phyloP scores from a whole-genome alignment of 345 rosid species.

The Aegle marmelos region DNA sequence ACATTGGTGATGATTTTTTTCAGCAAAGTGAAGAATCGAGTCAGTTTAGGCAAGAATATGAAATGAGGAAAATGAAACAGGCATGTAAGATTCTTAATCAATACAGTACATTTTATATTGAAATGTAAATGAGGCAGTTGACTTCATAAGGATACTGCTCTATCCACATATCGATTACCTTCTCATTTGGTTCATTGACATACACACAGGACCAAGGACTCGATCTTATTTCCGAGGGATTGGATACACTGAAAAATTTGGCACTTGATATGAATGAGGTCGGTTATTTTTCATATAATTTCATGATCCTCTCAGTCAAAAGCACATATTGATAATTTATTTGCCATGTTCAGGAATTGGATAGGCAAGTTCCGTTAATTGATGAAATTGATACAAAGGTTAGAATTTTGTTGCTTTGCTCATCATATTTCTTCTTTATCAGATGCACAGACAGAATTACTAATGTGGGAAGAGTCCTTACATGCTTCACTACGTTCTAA shows the following conservation, averaged over 20 bases:
- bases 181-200: conserved; percentile 11
- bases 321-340: conserved; percentile 3
- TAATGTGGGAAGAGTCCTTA: neutral
- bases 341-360: conserved; percentile 56
- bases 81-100: conserved; percentile 40
- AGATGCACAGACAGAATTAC: neutral
- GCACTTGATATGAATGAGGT: conserved; percentile 83
- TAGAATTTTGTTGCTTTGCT: conserved; percentile 12
- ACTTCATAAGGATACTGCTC: neutral
- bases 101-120: neutral
- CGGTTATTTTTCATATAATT: conserved; percentile 13
- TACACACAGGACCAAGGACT: conserved; percentile 54
- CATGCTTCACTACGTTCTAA: neutral
- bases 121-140: neutral
- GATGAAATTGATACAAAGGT: conserved; percentile 87
- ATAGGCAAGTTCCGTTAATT: conserved; percentile 73
- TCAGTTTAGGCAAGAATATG: conserved; percentile 72
- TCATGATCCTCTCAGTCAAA: conserved; percentile 3
- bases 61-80: conserved; percentile 80
- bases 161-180: neutral
- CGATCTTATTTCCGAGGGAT: conserved; percentile 51
- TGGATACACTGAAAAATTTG: conserved; percentile 41
- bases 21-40: conserved; percentile 63
- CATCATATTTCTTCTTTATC: neutral
- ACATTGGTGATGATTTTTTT: conserved; percentile 45